Conservation (phyloP, 306 rosid species). For the Phaseolus lunatus region DNA sequence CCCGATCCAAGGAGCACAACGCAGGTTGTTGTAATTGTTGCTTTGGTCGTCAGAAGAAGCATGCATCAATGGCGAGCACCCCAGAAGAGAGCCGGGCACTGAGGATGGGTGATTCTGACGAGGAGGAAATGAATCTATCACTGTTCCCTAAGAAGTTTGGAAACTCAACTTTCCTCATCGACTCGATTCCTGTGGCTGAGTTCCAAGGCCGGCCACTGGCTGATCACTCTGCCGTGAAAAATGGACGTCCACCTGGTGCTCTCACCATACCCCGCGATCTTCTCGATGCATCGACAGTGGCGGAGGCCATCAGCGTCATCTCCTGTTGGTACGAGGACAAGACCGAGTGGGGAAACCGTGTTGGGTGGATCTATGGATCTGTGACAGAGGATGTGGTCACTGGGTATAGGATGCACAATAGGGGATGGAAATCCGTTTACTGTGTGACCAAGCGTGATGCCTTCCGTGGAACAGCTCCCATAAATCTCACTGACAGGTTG, state of each 20-base stretch:
- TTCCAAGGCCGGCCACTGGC: constrained; percentile 95
- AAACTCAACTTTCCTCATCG: constrained; percentile 86
- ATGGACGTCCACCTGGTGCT: constrained; percentile 95
- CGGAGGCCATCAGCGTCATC: constrained; percentile 92
- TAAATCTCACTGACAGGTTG: constrained; percentile 83
- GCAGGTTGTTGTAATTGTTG: constrained; percentile 78
- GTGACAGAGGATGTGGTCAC: constrained; percentile 93
- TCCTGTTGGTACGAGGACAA: constrained; percentile 97
- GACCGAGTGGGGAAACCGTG: constrained; percentile 93
- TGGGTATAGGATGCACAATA: constrained; percentile 86
- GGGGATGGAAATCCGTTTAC: constrained; percentile 90
- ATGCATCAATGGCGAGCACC: constrained; percentile 58
- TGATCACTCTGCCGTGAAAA: constrained; percentile 90
- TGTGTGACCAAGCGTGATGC: constrained; percentile 92
- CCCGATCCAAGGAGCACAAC: constrained; percentile 78
- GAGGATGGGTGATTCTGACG: constrained; percentile 89
- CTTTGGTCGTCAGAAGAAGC: constrained; percentile 67
- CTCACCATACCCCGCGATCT: constrained; percentile 89
- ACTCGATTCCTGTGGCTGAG: constrained; percentile 93
- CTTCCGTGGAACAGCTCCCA: constrained; percentile 84
- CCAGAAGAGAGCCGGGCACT: constrained; percentile 75
- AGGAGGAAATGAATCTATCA: constrained; percentile 86
- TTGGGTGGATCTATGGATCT: constrained; percentile 93
- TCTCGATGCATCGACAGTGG: constrained; percentile 92
- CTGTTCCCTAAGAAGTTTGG: constrained; percentile 84